Evolutionary conservation across 2,329 filamentous ascomycete genomes (phyloP).

Genomic region (Cryoendolithus antarcticus): DNA sequence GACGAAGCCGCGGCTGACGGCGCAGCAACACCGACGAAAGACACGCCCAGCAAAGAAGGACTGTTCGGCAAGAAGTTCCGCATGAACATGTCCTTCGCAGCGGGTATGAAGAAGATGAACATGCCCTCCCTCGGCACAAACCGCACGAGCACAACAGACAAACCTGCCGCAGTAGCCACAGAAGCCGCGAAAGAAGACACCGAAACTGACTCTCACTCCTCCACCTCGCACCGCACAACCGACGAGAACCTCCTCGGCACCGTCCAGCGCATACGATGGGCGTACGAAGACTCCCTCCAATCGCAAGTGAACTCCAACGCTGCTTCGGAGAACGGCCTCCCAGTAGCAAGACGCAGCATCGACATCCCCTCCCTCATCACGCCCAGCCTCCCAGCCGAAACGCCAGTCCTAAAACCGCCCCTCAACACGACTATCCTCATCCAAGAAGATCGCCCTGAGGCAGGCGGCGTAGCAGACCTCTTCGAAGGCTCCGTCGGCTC

Average conservation of each 20-base stretch:
- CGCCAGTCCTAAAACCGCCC: constrained; percentile 63
- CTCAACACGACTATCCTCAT: constrained; percentile 50
- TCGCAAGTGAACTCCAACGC: constrained; percentile 29
- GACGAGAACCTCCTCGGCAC: constrained; percentile 65
- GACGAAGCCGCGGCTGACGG: constrained; percentile 35
- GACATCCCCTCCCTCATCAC: constrained; percentile 51
- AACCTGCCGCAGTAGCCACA: constrained; percentile 54
- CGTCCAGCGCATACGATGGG: constrained; percentile 58
- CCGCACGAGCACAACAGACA: constrained; percentile 41
- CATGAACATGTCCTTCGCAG: constrained; percentile 54
- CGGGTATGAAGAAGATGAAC: constrained; percentile 68
- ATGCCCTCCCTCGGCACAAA: constrained; percentile 47
- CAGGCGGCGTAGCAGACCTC: constrained; percentile 62
- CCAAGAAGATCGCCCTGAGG: constrained; percentile 51
- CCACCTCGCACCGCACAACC: constrained; percentile 52
- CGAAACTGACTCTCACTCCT: constrained; percentile 47
- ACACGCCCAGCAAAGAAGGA: constrained; percentile 29
- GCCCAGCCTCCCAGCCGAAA: constrained; percentile 60
- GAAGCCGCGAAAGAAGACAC: constrained; percentile 44
- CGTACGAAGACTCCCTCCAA: constrained; percentile 56
- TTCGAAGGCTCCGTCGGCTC: constrained; percentile 80
- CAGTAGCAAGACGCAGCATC: constrained; percentile 23
- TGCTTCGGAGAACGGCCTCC: constrained; percentile 22
- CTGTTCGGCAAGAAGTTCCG: constrained; percentile 77
- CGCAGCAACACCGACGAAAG: constrained; percentile 40